Evolutionary conservation across 73 alveolate species (phyloP).

Genomic region (Paramecium primaurelia): DNA sequence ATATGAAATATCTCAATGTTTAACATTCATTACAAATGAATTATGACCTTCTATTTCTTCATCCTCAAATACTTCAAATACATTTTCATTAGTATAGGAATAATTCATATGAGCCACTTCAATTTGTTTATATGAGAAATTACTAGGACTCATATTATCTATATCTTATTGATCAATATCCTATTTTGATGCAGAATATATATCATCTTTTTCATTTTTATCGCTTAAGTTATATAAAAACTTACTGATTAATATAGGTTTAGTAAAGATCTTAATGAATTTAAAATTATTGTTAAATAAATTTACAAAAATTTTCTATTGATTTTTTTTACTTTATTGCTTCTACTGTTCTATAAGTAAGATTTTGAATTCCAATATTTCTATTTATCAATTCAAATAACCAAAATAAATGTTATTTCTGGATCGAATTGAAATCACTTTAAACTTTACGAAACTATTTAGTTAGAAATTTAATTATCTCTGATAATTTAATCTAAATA

Average conservation of each 20-base stretch:
- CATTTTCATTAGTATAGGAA: not conserved
- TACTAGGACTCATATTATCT: conserved; percentile 11
- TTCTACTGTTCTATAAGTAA: not conserved
- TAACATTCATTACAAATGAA: not conserved
- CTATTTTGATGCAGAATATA: not conserved
- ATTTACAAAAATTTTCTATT: not conserved
- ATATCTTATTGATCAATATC: not conserved
- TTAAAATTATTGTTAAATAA: not conserved
- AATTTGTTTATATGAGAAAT: not conserved
- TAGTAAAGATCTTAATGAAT: not conserved
- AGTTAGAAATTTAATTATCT: not conserved
- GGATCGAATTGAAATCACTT: not conserved
- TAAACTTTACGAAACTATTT: not conserved
- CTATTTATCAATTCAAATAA: not conserved
- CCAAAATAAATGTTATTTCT: not conserved
- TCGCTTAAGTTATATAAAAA: not conserved
- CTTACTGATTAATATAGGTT: not conserved
- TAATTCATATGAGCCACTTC: not conserved
- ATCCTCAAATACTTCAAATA: not conserved
- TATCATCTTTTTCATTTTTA: not conserved
- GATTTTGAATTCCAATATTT: not conserved
- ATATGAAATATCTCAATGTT: not conserved
- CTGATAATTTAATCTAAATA: not conserved
- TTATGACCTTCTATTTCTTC: not conserved
- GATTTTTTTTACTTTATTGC: not conserved